Conservation (phyloP, 1,284 basidiomycete species). For the Ustilago hordei region DNA sequence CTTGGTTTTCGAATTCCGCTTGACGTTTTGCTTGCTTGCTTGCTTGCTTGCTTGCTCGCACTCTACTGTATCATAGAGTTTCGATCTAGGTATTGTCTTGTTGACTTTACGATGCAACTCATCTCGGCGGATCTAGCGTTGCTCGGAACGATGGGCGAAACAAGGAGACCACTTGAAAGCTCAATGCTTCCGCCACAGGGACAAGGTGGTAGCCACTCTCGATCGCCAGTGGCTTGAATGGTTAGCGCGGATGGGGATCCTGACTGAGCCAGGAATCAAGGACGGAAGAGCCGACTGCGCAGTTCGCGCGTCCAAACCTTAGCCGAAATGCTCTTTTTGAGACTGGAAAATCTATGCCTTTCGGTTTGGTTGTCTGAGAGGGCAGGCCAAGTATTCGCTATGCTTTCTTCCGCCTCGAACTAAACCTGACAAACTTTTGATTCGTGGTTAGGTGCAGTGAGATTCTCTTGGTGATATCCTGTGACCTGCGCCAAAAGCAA, state of each 20-base stretch:
- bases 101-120: background rate
- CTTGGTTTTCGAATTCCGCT: constrained; percentile 3
- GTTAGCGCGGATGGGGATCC: background rate
- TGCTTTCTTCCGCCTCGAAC: constrained; percentile 3
- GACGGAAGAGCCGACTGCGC: constrained; percentile 11
- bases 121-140: background rate
- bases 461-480: background rate
- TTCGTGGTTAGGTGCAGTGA: background rate
- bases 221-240: background rate
- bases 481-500: background rate
- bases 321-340: constrained; percentile 17
- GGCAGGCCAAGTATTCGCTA: background rate
- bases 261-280: background rate
- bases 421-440: constrained; percentile 3
- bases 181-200: background rate
- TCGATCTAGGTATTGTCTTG: background rate
- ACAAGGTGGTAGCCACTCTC: background rate
- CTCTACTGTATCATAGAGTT: background rate
- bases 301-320: constrained; percentile 1
- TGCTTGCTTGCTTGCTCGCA: too few species aligned
- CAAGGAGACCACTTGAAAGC: background rate
- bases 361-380: constrained; percentile 1
- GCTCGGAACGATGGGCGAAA: background rate
- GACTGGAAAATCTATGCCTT: constrained; percentile 1
- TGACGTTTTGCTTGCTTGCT: background rate